phyloP scores from a whole-genome alignment of 176 grass and related monocot genomes.

The Melocanna baccifera region DNA sequence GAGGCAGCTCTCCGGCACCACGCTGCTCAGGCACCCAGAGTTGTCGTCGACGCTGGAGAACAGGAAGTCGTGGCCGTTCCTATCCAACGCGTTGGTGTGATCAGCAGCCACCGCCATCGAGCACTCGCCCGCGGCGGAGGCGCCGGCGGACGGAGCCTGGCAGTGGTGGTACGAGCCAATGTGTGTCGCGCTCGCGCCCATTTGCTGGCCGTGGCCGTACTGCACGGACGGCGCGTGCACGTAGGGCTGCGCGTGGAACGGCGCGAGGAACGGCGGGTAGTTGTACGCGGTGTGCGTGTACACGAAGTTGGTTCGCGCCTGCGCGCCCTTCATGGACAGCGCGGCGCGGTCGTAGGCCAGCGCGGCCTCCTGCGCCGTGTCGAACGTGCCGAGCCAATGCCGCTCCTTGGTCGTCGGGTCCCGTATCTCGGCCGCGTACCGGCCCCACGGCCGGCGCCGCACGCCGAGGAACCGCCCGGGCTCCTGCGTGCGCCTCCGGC shows the following conservation, averaged over 20 bases:
- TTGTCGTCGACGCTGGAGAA: constrained; percentile 66
- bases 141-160: neutral
- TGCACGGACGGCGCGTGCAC: constrained; percentile 26
- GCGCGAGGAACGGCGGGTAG: constrained; percentile 63
- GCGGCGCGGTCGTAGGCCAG: constrained; percentile 95
- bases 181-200: constrained; percentile 27
- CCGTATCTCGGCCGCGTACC: constrained; percentile 97
- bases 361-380: constrained; percentile 98
- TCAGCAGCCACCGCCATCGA: constrained; percentile 26
- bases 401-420: constrained; percentile 95
- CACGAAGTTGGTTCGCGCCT: constrained; percentile 94
- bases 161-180: constrained; percentile 29
- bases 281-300: constrained; percentile 68
- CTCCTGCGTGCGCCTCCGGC: constrained; percentile 60
- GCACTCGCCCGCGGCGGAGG: constrained; percentile 25
- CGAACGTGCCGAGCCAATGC: constrained; percentile 97
- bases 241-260: constrained; percentile 59
- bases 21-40: constrained; percentile 96
- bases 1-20: constrained; percentile 88
- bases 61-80: constrained; percentile 42
- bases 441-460: constrained; percentile 77
- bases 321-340: constrained; percentile 94
- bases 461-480: constrained; percentile 94
- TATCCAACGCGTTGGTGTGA: constrained; percentile 23
- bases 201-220: constrained; percentile 26